These are phyloP conservation scores for Trypanosomatidae sp. DNA, from an alignment of 208 protist genomes.

Conservation along the genomic window DNA sequence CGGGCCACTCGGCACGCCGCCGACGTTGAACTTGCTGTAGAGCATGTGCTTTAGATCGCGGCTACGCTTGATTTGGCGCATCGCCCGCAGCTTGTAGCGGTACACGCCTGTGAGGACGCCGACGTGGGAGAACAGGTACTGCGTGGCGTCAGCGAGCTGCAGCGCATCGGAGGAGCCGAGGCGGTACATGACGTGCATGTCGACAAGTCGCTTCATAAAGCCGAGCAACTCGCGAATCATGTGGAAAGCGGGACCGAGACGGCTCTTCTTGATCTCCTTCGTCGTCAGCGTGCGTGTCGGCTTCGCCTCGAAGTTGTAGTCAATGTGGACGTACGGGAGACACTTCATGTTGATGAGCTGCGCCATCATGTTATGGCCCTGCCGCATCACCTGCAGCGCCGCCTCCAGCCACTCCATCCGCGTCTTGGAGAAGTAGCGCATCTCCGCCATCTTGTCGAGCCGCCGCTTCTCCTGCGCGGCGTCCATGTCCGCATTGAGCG, in stretches of 20 bases:
- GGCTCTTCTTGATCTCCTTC: slow-evolving; percentile 99
- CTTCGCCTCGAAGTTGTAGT: slow-evolving; percentile 99
- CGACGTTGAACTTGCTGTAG: slow-evolving; percentile 99
- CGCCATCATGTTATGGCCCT: slow-evolving; percentile 99
- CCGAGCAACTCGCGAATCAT: slow-evolving; percentile 99
- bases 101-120: slow-evolving; percentile 99
- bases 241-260: slow-evolving; percentile 99
- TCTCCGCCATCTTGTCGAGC: slow-evolving; percentile 92
- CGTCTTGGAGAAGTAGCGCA: slow-evolving; percentile 99
- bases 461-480: slow-evolving; percentile 52
- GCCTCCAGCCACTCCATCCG: slow-evolving; percentile 99
- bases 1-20: slow-evolving; percentile 98
- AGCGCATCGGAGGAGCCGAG: slow-evolving; percentile 99
- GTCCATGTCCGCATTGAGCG: slow-evolving; percentile 15
- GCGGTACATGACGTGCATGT: slow-evolving; percentile 99
- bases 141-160: slow-evolving; percentile 99
- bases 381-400: slow-evolving; percentile 99
- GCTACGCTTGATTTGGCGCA: slow-evolving; percentile 99
- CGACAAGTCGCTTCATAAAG: slow-evolving; percentile 99
- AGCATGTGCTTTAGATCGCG: slow-evolving; percentile 99
- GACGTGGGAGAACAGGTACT: slow-evolving; percentile 99
- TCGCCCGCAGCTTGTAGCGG: slow-evolving; percentile 99
- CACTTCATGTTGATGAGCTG: slow-evolving; percentile 99
- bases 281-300: slow-evolving; percentile 99
- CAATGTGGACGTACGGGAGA: slow-evolving; percentile 99